Percentiles rank a stretch among this genome's conserved stretches.
Evolutionary conservation across 495 filamentous ascomycete genomes (phyloP).

Genomic region (Xylaria sp.): DNA sequence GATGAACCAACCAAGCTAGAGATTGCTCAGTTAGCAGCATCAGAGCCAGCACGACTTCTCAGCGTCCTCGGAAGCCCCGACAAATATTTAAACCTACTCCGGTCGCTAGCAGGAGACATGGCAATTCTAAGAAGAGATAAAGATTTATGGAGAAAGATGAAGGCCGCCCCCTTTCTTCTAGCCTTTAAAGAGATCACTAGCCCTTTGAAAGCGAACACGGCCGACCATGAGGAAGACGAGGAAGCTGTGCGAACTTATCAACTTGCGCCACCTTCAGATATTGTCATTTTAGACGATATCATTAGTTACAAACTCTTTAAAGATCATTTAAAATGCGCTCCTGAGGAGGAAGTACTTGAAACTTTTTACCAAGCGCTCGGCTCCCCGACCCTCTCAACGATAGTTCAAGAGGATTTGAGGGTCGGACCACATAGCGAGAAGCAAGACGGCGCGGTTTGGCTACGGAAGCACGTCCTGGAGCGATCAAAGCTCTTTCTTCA

Average conservation of each 20-base stretch:
- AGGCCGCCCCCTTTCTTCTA: constrained; percentile 74
- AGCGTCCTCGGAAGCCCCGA: constrained; percentile 78
- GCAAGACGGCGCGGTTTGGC: constrained; percentile 57
- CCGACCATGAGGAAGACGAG: constrained; percentile 69
- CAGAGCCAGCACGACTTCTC: constrained; percentile 79
- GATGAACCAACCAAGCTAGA: constrained; percentile 86
- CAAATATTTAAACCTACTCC: constrained; percentile 83
- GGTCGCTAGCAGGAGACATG: constrained; percentile 75
- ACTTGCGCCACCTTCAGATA: constrained; percentile 69
- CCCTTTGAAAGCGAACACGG: constrained; percentile 53
- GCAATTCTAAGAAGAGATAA: constrained; percentile 76
- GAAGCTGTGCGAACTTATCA: constrained; percentile 77
- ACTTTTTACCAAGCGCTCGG: constrained; percentile 77
- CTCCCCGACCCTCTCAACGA: constrained; percentile 61
- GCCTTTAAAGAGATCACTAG: constrained; percentile 76
- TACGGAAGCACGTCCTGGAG: constrained; percentile 83
- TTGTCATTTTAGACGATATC: constrained; percentile 87
- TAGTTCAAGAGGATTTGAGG: constrained; percentile 66
- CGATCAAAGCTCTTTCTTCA: constrained; percentile 87
- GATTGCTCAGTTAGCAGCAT: constrained; percentile 77
- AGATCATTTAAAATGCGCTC: constrained; percentile 78
- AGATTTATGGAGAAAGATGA: constrained; percentile 76
- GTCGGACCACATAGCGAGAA: constrained; percentile 57
- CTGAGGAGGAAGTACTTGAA: constrained; percentile 86
- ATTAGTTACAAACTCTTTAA: constrained; percentile 85